These are phyloP conservation scores for Limtongia smithiae DNA, from an alignment of 805 yeast genomes.

Conservation along the genomic window DNA sequence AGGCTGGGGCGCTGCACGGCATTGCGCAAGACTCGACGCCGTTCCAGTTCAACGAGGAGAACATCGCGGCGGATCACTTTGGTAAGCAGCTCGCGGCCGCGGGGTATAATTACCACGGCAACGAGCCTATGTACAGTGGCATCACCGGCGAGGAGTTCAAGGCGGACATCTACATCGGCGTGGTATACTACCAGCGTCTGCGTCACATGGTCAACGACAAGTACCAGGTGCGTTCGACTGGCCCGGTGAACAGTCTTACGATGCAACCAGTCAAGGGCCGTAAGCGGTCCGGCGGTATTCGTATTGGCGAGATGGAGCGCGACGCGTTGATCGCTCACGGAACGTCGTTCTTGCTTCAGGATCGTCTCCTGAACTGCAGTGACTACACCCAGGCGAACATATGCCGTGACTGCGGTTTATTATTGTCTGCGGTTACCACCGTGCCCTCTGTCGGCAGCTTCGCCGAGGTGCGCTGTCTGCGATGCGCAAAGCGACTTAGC, in stretches of 20 bases:
- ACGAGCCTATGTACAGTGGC: slow-evolving; percentile 98
- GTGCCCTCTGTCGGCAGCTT: slow-evolving; percentile 84
- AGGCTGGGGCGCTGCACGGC: slow-evolving; percentile 97
- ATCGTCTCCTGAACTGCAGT: slow-evolving; percentile 88
- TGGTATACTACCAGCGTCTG: slow-evolving; percentile 95
- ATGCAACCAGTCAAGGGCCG: slow-evolving; percentile 99
- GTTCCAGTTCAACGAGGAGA: slow-evolving; percentile 85
- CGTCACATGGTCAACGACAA: slow-evolving; percentile 99
- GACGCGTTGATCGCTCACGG: slow-evolving; percentile 99
- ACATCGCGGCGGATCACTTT: slow-evolving; percentile 95
- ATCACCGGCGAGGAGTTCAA: slow-evolving; percentile 97
- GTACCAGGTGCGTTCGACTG: slow-evolving; percentile 98
- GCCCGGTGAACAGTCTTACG: slow-evolving; percentile 93
- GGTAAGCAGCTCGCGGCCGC: slow-evolving; percentile 86
- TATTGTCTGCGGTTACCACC: slow-evolving; percentile 81
- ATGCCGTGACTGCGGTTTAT: slow-evolving; percentile 90
- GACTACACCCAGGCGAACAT: slow-evolving; percentile 90
- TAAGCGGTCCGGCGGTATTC: slow-evolving; percentile 98
- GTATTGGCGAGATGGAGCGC: slow-evolving; percentile 99
- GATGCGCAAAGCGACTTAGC: slow-evolving; percentile 76
- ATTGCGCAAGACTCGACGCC: slow-evolving; percentile 97
- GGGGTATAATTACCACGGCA: slow-evolving; percentile 96
- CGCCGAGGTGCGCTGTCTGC: slow-evolving; percentile 79
- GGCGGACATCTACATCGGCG: slow-evolving; percentile 94
- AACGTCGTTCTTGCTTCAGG: slow-evolving; percentile 90